Conservation (phyloP, 2,329 filamentous ascomycete species). For the Ophiognomonia clavigignenti-juglandacearum region DNA sequence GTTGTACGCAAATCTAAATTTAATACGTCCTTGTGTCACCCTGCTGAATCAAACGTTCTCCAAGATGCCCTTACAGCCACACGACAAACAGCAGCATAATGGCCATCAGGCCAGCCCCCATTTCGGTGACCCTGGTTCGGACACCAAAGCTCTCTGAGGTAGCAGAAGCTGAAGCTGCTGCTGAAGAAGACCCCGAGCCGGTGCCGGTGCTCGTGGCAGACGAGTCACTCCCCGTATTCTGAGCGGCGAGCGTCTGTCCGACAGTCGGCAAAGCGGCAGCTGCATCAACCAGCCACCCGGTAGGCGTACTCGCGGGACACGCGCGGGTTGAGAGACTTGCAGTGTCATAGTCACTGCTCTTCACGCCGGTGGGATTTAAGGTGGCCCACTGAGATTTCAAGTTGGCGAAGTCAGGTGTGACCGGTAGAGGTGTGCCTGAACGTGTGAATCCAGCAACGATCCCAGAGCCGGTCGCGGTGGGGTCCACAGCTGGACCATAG, state of each 20-base stretch:
- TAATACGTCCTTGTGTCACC: no score
- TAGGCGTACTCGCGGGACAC: conserved; percentile 62
- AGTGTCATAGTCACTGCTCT: conserved; percentile 56
- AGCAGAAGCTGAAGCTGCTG: conserved; percentile 15
- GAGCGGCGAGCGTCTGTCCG: conserved; percentile 42
- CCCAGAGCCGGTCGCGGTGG: conserved; percentile 46
- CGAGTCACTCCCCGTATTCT: conserved; percentile 9
- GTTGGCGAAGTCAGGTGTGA: conserved; percentile 73
- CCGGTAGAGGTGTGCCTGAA: conserved; percentile 67
- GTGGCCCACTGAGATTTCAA: conserved; percentile 73
- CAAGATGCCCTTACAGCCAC: conserved; percentile 43
- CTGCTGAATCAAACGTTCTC: no score
- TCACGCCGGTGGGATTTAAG: conserved; percentile 64
- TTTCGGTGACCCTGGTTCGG: conserved; percentile 41
- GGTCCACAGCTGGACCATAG: conserved; percentile 60
- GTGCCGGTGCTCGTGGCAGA: conserved; percentile 23
- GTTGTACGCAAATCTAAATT: not conserved
- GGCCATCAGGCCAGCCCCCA: conserved; percentile 41
- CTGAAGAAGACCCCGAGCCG: conserved; percentile 21
- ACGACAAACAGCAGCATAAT: conserved; percentile 50
- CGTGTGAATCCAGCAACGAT: conserved; percentile 63
- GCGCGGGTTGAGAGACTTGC: conserved; percentile 57
- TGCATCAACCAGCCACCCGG: conserved; percentile 69
- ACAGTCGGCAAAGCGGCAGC: conserved; percentile 65
- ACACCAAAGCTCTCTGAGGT: conserved; percentile 36